These are phyloP conservation scores for Mollisiaceae sp. DNA, from an alignment of 2,329 filamentous ascomycete species.

Conservation along the genomic window DNA sequence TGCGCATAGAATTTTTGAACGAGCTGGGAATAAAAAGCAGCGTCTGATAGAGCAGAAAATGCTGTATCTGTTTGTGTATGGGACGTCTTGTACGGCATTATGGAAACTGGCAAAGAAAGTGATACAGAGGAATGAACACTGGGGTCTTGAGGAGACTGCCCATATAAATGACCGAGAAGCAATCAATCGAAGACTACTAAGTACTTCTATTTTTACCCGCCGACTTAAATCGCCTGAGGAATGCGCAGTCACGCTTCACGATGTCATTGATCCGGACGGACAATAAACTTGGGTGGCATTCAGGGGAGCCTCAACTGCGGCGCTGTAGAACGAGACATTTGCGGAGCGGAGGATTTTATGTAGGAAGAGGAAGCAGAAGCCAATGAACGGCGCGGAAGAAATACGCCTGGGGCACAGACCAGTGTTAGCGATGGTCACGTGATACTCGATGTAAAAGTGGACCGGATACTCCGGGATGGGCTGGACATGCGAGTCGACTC, in stretches of 20 bases:
- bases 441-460: background rate
- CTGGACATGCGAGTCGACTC: too few relatives aligned
- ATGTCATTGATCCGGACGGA: background rate
- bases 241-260: background rate
- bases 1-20: slow-evolving; percentile 1
- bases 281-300: slow-evolving; percentile 1
- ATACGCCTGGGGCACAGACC: background rate
- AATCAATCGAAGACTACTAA: background rate
- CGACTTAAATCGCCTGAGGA: slow-evolving; percentile 10
- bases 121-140: slow-evolving; percentile 3
- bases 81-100: slow-evolving; percentile 6
- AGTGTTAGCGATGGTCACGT: background rate
- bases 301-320: background rate
- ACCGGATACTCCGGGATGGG: too few relatives aligned
- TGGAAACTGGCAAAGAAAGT: background rate
- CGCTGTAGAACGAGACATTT: background rate
- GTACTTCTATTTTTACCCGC: slow-evolving; percentile 9
- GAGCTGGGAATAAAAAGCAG: slow-evolving; percentile 6
- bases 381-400: background rate
- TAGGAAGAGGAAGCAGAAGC: background rate
- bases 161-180: slow-evolving; percentile 8
- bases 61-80: slow-evolving; percentile 4
- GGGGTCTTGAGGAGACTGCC: background rate
- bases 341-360: slow-evolving; percentile 10
- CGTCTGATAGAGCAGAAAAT: slow-evolving; percentile 8